These are phyloP conservation scores for bread wheat (Triticum aestivum) DNA, from an alignment of 176 grass and related monocot genomes.

Conservation along the genomic window IWGSC_CS_RefSeq_v2.1 NC_057800.1:502621561-502622060, in stretches of 20 bases:
- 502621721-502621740: slow-evolving; percentile 30
- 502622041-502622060: neutral
- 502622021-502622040: neutral
- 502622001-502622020: neutral
- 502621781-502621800: slow-evolving; percentile 90
- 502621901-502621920: slow-evolving; percentile 88
- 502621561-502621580: neutral
- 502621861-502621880: slow-evolving; percentile 38
- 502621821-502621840: slow-evolving; percentile 49
- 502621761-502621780: slow-evolving; percentile 83
- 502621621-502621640: slow-evolving; percentile 77
- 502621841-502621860: slow-evolving; percentile 31
- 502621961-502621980: slow-evolving; percentile 56
- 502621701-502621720: slow-evolving; percentile 62
- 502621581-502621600: slow-evolving; percentile 1
- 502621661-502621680: slow-evolving; percentile 71
- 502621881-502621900: slow-evolving; percentile 50
- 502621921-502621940: slow-evolving; percentile 88
- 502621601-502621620: slow-evolving; percentile 70
- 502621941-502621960: slow-evolving; percentile 93
- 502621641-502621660: slow-evolving; percentile 81
- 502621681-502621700: slow-evolving; percentile 60
- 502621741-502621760: slow-evolving; percentile 52
- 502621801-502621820: slow-evolving; percentile 83
- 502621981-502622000: neutral